These are phyloP conservation scores for Trichomonas tenax DNA, from an alignment of 208 protist genomes.

Conservation along the genomic window DNA sequence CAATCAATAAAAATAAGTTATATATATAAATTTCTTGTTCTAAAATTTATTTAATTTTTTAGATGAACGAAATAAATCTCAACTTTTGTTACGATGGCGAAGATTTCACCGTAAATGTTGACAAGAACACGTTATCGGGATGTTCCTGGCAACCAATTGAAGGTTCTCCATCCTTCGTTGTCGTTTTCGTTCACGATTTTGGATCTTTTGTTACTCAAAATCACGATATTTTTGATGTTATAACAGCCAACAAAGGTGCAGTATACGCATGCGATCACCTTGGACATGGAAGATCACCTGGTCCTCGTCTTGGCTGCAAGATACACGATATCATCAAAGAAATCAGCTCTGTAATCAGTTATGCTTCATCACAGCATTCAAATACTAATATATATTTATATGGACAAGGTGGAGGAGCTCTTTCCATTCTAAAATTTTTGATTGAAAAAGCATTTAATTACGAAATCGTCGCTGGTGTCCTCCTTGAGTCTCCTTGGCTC, in stretches of 20 bases:
- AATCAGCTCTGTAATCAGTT: neutral
- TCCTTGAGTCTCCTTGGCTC: neutral
- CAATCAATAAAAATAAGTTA: too few relatives aligned
- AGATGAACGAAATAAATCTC: neutral
- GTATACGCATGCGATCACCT: neutral
- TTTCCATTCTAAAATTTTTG: neutral
- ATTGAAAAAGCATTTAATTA: neutral
- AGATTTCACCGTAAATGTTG: neutral
- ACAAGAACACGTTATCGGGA: neutral
- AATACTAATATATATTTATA: neutral
- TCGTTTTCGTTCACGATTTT: neutral
- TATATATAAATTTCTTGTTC: neutral
- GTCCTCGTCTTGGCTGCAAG: neutral
- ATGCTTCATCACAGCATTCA: neutral
- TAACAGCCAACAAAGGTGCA: neutral
- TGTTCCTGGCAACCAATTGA: neutral
- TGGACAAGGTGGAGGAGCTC: neutral
- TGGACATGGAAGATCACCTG: neutral
- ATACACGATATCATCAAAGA: slow-evolving; percentile 3
- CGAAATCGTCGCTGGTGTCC: neutral
- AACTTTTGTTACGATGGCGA: neutral
- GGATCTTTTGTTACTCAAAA: neutral
- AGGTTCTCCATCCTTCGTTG: neutral
- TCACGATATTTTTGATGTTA: neutral
- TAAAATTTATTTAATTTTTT: neutral